Percentiles rank a stretch among this genome's conserved stretches.
These are phyloP conservation scores for Mortierella sp. DNA, from an alignment of 371 early-diverging fungal genomes.

Conservation along the genomic window DNA sequence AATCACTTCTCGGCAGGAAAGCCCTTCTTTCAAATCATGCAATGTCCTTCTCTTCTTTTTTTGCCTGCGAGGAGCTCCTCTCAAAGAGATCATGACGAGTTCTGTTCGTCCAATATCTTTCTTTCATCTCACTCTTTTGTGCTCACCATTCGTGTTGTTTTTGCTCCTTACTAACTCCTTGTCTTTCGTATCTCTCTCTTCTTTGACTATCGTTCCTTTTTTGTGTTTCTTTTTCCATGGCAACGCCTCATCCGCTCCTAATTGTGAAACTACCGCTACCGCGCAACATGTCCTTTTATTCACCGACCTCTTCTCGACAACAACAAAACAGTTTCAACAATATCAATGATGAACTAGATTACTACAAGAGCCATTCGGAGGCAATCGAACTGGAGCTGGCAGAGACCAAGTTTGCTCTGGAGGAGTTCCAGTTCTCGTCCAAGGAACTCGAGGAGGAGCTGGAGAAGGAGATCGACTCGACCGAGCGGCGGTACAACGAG, in stretches of 20 bases:
- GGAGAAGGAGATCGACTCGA: constrained; percentile 71
- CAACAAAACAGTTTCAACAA: constrained; percentile 61
- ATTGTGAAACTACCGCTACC: background rate
- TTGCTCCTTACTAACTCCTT: background rate
- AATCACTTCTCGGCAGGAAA: no score
- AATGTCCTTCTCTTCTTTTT: no score
- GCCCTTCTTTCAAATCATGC: no score
- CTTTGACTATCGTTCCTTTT: no score
- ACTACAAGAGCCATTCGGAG: constrained; percentile 66
- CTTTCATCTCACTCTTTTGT: background rate
- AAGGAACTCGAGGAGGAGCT: constrained; percentile 78
- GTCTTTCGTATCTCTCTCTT: background rate
- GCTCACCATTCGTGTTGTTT: background rate
- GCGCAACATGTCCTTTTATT: background rate
- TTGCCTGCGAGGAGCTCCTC: no score
- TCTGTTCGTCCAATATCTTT: background rate
- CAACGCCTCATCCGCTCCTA: background rate
- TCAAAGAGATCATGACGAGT: background rate
- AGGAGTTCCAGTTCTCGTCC: constrained; percentile 74
- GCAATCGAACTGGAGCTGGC: constrained; percentile 65
- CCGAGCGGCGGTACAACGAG: constrained; percentile 71
- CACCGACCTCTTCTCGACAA: background rate
- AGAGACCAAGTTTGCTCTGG: constrained; percentile 71
- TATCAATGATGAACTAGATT: constrained; percentile 70
- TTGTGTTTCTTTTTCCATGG: background rate